These are phyloP conservation scores for Pisolithus albus DNA, from an alignment of 768 basidiomycete genomes.

Conservation along the genomic window DNA sequence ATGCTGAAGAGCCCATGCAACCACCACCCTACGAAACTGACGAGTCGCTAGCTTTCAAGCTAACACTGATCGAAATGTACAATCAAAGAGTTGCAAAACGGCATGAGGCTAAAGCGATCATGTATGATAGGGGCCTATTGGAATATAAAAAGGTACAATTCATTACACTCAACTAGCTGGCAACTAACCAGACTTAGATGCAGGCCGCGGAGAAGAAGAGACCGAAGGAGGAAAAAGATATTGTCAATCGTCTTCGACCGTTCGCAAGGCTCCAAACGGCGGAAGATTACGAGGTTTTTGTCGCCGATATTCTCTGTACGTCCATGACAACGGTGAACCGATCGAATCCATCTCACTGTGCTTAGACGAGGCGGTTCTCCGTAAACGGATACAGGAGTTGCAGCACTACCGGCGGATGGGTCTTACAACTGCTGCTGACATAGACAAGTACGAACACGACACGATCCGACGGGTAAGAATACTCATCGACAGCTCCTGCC, in stretches of 20 bases:
- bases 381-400: constrained; percentile 85
- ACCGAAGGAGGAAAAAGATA: constrained; percentile 85
- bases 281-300: constrained; percentile 84
- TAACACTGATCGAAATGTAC: constrained; percentile 87
- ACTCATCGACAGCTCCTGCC: not conserved
- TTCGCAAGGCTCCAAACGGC: constrained; percentile 89
- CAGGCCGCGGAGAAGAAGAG: constrained; percentile 89
- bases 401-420: constrained; percentile 88
- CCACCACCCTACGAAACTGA: constrained; percentile 79
- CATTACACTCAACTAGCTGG: not conserved
- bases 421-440: constrained; percentile 76
- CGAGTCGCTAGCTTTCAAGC: constrained; percentile 81
- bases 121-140: constrained; percentile 86
- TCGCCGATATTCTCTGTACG: constrained; percentile 86
- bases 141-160: constrained; percentile 86
- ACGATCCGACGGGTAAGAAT: constrained; percentile 59
- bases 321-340: not conserved
- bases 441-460: constrained; percentile 83
- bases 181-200: constrained; percentile 45
- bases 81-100: constrained; percentile 82
- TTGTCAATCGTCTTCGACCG: constrained; percentile 80
- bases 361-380: constrained; percentile 78
- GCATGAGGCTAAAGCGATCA: constrained; percentile 75
- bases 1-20: constrained; percentile 55
- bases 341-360: not conserved